Conservation (phyloP, 2,329 filamentous ascomycete species). For the Colletotrichum paranaense region DNA sequence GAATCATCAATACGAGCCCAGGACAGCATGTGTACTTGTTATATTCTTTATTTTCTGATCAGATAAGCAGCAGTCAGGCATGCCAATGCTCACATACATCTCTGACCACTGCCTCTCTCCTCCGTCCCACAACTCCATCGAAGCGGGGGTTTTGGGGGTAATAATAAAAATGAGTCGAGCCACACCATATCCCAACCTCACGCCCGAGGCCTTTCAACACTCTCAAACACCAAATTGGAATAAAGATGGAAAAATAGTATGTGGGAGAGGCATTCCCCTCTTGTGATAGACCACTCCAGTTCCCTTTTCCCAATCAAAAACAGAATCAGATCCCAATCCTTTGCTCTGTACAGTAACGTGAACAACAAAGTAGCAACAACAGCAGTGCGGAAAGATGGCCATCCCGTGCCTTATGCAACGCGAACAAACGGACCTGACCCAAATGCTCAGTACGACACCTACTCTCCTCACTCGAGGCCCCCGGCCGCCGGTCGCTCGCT, state of each 20-base stretch:
- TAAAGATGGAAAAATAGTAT: neutral
- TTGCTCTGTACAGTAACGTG: neutral
- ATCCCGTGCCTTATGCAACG: neutral
- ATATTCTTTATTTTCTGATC: neutral
- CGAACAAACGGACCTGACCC: neutral
- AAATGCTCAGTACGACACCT: neutral
- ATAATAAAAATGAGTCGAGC: neutral
- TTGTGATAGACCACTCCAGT: conserved; percentile 15
- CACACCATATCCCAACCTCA: neutral
- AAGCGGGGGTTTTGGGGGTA: neutral
- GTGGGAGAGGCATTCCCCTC: neutral
- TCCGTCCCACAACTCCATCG: neutral
- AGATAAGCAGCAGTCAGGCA: neutral
- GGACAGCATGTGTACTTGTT: neutral
- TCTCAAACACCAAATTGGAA: conserved; percentile 24
- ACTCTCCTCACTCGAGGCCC: neutral
- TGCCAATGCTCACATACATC: neutral
- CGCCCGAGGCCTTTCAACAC: neutral
- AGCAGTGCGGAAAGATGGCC: neutral
- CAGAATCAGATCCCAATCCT: neutral
- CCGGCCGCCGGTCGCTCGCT: neutral
- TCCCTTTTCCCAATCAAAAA: conserved; percentile 8
- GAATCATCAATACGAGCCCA: neutral
- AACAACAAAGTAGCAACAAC: conserved; percentile 5
- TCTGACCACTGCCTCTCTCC: neutral